Evolutionary conservation across 108 stramenopile species (phyloP), one percentile per base, ranked within the genome.

Genomic region (Skeletonema costatum): DNA sequence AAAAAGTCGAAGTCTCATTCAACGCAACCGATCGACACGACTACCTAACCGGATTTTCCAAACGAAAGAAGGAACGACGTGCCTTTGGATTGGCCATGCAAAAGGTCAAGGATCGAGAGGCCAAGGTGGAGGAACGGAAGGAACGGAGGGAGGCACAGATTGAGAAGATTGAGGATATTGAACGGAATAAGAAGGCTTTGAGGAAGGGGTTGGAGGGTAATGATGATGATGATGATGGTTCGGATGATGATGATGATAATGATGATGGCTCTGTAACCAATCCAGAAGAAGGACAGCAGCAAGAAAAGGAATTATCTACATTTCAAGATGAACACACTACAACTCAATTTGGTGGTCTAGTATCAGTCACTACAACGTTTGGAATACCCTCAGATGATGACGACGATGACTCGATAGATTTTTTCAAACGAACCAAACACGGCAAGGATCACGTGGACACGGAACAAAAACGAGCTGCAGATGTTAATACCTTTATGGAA

Each of bases 51-150:
- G 94, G 94, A 4, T 91, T 95, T 70, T 89, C 91, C 32, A 70
- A 78, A 44, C 87, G 92, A 6, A 95, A 95, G 71, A 69, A 82
- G 60, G 83, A 93, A 72, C 89, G 94, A 16, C 82, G 94, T 9
- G 92, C 89, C 11, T 95, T 84, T 65, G 94, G 94, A n/a, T 68
- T 95, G 68, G 94, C 94, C 60, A 95, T 95, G 94, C 94, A 95
- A 82, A 93, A 92, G 70, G 91, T 95, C 42, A 95, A 95, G 68
- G 94, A 95, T 71, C 86, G 94, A 17, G 80, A 91, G 69, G 89
- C 82, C 31, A 90, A 87, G 67, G 60, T 95, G 0, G 88, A 92
- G 67, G 72, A 88, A 51, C 70, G 91, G 25, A 81, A 82, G 30
- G 87, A 90, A 36, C 32, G 56, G 48, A 85, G 86, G n/a, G 76